Evolutionary conservation across 306 rosid genomes (phyloP), one percentile per base, ranked within the genome.

Genomic region (Quercus engelmannii): DNA sequence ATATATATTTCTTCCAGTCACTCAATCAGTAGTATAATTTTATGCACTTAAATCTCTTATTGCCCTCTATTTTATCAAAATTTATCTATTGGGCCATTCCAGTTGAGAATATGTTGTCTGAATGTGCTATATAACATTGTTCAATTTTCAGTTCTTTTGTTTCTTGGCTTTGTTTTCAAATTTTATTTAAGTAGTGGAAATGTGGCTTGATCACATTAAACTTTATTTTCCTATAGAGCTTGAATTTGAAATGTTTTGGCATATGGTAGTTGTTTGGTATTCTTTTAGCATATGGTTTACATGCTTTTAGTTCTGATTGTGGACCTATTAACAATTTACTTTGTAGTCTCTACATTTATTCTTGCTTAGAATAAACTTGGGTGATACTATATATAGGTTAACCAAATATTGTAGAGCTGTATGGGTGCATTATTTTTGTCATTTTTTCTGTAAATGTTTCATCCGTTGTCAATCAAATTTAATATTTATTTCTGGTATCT

Each of bases 401-500:
- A 17, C 4, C 31, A 46, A 30, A 52, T 9, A 9, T 31, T 28
- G 30, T 18, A 30, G 52, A 21, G 56, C 25, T 68, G 54, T 83
- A n/a, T 11, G 58, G 28, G 59, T 67, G 51, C 55, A 15, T 49
- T 26, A 51, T 51, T 64, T 11, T 70, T 35, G 20, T 28, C 35
- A 23, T 23, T 25, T 23, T 74, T 74, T 20, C 55, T 0, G 9
- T 57, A 3, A 59, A 19, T 61, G 52, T 23, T 26, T 49, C 19
- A 21, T 23, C 21, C 28, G 56, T 25, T 54, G 33, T 46, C 21
- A 0, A 15, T 74, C 41, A 75, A 76, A 23, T 79, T 13, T 71
- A 75, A 28, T 57, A 14, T 78, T 74, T 72, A 62, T 63, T 64
- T 25, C 76, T 82, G 62, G 46, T 67, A n/a, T 15, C 79, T 51